Conservation (phyloP, 2,329 filamentous ascomycete species). For the Stemphylium lycopersici region DNA sequence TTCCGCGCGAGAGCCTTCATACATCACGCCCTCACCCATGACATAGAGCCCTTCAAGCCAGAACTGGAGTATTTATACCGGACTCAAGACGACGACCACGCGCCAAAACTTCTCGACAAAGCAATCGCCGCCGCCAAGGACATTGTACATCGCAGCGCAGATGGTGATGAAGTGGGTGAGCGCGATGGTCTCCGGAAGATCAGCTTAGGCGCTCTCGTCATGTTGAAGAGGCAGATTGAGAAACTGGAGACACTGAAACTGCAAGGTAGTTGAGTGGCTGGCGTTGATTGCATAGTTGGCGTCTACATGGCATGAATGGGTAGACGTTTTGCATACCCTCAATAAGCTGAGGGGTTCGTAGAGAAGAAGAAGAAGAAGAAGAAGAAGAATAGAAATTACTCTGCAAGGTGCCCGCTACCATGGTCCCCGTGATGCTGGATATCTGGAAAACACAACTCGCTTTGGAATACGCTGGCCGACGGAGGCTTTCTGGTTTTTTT, state of each 20-base stretch:
- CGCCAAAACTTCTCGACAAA: constrained; percentile 51
- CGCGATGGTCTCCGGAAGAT: constrained; percentile 55
- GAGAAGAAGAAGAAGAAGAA: not conserved
- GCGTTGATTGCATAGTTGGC: not conserved
- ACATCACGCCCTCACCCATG: constrained; percentile 52
- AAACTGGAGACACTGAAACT: constrained; percentile 41
- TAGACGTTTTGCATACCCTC: not conserved
- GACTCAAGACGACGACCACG: constrained; percentile 33
- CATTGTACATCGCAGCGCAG: constrained; percentile 49
- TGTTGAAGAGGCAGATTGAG: constrained; percentile 49
- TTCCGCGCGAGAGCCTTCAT: constrained; percentile 61
- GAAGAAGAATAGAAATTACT: not conserved
- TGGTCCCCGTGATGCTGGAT: no score
- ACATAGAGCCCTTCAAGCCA: constrained; percentile 55
- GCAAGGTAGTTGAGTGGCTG: not conserved
- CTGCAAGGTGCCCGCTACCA: not conserved
- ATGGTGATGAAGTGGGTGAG: constrained; percentile 31
- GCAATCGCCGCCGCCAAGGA: constrained; percentile 52
- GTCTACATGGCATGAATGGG: not conserved
- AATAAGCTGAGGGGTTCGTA: not conserved
- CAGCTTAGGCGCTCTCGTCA: constrained; percentile 55
- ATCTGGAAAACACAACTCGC: no score
- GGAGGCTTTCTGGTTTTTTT: no score
- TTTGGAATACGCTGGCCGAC: no score
- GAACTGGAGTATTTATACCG: constrained; percentile 62